Evolutionary conservation across 2,329 filamentous ascomycete species (phyloP).

Genomic region (Trichophyton schoenleinii): DNA sequence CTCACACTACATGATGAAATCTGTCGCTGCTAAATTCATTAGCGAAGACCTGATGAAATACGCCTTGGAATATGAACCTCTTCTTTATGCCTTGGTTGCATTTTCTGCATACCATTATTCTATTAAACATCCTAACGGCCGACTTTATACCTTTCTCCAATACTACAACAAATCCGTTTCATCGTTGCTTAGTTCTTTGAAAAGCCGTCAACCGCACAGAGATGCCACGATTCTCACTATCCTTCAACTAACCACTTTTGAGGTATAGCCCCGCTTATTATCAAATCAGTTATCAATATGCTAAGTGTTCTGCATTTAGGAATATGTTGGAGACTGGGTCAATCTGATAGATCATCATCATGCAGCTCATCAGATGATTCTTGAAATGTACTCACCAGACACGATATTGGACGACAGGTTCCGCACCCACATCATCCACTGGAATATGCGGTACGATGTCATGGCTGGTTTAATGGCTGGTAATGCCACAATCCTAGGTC

Average conservation of each 20-base stretch:
- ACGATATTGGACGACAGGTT: conserved; percentile 59
- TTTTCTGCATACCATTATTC: conserved; percentile 82
- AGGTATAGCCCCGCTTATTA: conserved; percentile 46
- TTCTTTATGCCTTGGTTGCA: conserved; percentile 75
- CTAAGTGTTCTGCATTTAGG: conserved; percentile 40
- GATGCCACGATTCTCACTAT: conserved; percentile 73
- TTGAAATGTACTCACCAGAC: conserved; percentile 62
- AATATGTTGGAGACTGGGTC: conserved; percentile 90
- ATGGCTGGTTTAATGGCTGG: conserved; percentile 73
- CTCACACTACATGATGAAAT: conserved; percentile 70
- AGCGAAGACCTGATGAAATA: conserved; percentile 56
- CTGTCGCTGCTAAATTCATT: conserved; percentile 61
- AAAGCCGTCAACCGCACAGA: conserved; percentile 56
- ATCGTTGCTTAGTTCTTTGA: conserved; percentile 58
- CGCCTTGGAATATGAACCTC: conserved; percentile 63
- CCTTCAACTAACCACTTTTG: conserved; percentile 81
- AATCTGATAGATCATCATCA: conserved; percentile 87
- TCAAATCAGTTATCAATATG: not conserved
- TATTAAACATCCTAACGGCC: conserved; percentile 55
- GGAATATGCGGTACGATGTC: conserved; percentile 83
- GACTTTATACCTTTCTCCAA: conserved; percentile 67
- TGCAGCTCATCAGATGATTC: conserved; percentile 72
- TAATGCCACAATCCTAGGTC: conserved; percentile 57
- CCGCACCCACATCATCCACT: conserved; percentile 62
- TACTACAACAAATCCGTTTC: conserved; percentile 86